phyloP scores from a whole-genome alignment of 2,329 filamentous ascomycete species.

The Aspergillus candidus region DNA sequence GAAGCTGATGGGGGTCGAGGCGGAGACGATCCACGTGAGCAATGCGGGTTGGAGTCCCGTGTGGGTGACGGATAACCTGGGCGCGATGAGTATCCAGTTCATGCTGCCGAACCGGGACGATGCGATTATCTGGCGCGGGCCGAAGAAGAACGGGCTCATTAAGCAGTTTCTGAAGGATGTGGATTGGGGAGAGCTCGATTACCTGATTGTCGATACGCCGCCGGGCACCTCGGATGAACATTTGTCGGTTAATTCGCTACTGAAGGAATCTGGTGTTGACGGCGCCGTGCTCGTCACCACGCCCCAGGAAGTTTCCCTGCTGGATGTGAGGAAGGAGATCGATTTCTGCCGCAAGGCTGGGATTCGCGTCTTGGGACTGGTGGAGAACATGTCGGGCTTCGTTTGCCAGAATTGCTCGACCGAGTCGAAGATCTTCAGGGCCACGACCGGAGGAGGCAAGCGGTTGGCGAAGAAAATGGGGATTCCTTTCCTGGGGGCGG shows the following conservation, averaged over 20 bases:
- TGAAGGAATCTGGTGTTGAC: slow-evolving; percentile 87
- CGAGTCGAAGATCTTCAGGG: slow-evolving; percentile 74
- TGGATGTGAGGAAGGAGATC: slow-evolving; percentile 95
- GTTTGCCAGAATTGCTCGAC: slow-evolving; percentile 89
- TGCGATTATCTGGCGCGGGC: slow-evolving; percentile 93
- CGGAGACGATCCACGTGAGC: slow-evolving; percentile 87
- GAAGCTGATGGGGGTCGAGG: slow-evolving; percentile 97
- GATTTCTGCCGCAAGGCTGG: slow-evolving; percentile 95
- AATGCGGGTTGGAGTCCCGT: slow-evolving; percentile 88
- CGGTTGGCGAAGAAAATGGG: slow-evolving; percentile 77
- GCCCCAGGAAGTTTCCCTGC: slow-evolving; percentile 83
- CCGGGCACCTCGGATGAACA: slow-evolving; percentile 95
- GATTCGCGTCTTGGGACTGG: slow-evolving; percentile 78
- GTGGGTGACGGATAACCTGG: slow-evolving; percentile 89
- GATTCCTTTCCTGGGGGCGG: slow-evolving; percentile 81
- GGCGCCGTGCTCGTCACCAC: slow-evolving; percentile 91
- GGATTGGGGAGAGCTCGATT: slow-evolving; percentile 93
- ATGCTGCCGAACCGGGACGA: slow-evolving; percentile 93
- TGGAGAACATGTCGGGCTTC: slow-evolving; percentile 98
- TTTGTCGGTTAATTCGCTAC: slow-evolving; percentile 82
- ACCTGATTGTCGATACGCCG: slow-evolving; percentile 88
- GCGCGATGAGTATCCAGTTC: slow-evolving; percentile 96
- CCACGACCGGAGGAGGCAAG: slow-evolving; percentile 81
- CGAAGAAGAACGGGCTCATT: slow-evolving; percentile 97
- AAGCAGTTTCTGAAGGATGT: slow-evolving; percentile 98